Base-by-base conservation (phyloP, 169 alveolate genomes). In the Fabrea salina region DNA sequence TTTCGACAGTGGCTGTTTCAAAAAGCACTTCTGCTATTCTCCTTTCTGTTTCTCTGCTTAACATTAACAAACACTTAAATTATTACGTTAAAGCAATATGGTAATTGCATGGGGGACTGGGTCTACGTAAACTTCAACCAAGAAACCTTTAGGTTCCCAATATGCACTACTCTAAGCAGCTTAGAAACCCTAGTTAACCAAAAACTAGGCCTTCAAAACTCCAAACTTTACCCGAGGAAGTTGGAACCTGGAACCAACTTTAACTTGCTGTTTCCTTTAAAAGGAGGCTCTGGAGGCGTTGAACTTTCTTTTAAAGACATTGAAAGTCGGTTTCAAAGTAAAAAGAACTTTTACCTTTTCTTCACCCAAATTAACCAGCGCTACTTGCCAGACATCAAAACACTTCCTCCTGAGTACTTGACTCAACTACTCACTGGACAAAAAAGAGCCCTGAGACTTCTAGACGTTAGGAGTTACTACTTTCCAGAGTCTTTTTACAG, bases 21-120 rank as follows among this genome's bases (percentile, higher is more conserved):
- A 56, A 35, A n/a, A 79, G 47, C 33, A 58, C 78, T 4, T 37
- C 47, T 16, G 83, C 77, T 0, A 77, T 47, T 43, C 19, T 22
- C 61, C 47, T 61, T 47, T 77, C 83, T 44, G 83, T 77, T 32
- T 77, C 83, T 4, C 27, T 16, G 25, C 75, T 61, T 8, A 61
- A 3, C 75, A 61, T 68, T 61, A 13, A 19, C 35, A 54, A 19
- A 19, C 19, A 13, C 11, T 7, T 11, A 7, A 54, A 54, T 54
- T 54, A 54, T 54, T 27, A 11, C 16, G 53, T 11, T 11, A 44
- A 13, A 44, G 16, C 53, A 44, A n/a, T n/a, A n/a, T n/a, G n/a
- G n/a, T n/a, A n/a, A n/a, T n/a, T n/a, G n/a, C n/a, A n/a, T n/a
- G n/a, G n/a, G n/a, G n/a, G n/a, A n/a, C n/a, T n/a, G n/a, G n/a